phyloP scores from a whole-genome alignment of 2,329 filamentous ascomycete species.

The Teratosphaeria pseudoeucalypti region DNA sequence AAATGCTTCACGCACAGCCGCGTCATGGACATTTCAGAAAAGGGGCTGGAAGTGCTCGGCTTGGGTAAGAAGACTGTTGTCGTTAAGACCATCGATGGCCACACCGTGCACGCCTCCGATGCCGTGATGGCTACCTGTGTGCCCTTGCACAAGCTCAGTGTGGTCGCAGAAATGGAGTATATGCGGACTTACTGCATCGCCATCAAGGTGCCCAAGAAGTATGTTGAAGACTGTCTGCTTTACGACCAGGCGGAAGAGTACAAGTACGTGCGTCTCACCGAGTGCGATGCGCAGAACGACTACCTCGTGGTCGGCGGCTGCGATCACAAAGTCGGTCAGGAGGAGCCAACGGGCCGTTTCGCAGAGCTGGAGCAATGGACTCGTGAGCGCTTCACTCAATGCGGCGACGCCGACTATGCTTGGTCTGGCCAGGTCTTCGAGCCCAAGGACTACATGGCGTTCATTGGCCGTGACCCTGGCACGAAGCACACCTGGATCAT shows the following conservation, averaged over 20 bases:
- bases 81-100: constrained; percentile 37
- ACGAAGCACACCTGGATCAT: constrained; percentile 42
- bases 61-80: constrained; percentile 33
- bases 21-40: constrained; percentile 39
- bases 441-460: constrained; percentile 45
- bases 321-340: constrained; percentile 50
- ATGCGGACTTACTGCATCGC: constrained; percentile 49
- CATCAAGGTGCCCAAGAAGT: constrained; percentile 42
- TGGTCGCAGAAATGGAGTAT: constrained; percentile 45
- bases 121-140: constrained; percentile 46
- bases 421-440: constrained; percentile 51
- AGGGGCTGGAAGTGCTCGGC: constrained; percentile 31
- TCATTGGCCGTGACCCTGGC: constrained; percentile 47
- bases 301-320: constrained; percentile 48
- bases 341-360: constrained; percentile 32
- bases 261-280: constrained; percentile 46
- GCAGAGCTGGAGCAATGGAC: constrained; percentile 44
- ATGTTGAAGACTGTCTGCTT: constrained; percentile 44
- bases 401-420: constrained; percentile 41
- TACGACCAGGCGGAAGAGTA: constrained; percentile 47
- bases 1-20: constrained; percentile 43
- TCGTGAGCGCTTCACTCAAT: constrained; percentile 42
- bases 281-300: constrained; percentile 43
- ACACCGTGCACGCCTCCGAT: constrained; percentile 39
- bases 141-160: constrained; percentile 45